Evolutionary conservation across 2,329 filamentous ascomycete species (phyloP).

Genomic region (Fusarium luffae): DNA sequence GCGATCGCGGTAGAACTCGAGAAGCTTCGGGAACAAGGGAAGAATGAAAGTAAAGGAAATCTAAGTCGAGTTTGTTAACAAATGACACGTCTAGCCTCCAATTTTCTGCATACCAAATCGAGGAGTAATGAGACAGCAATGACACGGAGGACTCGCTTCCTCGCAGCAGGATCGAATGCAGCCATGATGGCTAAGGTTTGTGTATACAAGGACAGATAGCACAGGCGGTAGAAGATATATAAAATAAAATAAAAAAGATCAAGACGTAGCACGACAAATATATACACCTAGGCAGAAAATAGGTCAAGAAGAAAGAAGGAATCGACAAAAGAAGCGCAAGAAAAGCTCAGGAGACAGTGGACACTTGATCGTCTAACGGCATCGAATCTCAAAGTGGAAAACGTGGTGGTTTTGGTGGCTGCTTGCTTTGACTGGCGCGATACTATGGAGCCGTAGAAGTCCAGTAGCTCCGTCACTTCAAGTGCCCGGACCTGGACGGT

Average conservation of each 20-base stretch:
- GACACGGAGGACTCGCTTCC: constrained; percentile 86
- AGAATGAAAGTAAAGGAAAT: constrained; percentile 99
- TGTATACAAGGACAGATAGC: constrained; percentile 7
- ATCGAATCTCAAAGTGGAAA: constrained; percentile 28
- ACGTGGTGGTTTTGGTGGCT: constrained; percentile 37
- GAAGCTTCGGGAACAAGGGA: constrained; percentile 91
- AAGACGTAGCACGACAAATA: neutral
- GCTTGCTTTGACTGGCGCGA: constrained; percentile 24
- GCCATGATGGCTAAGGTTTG: constrained; percentile 51
- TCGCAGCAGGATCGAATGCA: constrained; percentile 63
- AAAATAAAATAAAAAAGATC: neutral
- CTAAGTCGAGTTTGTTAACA: constrained; percentile 58
- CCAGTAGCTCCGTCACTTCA: constrained; percentile 20
- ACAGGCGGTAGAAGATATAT: neutral
- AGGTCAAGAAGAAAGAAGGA: neutral
- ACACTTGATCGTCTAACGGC: constrained; percentile 38
- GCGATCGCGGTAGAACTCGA: constrained; percentile 93
- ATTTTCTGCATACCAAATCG: constrained; percentile 73
- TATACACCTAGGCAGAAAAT: neutral
- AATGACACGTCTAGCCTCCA: neutral
- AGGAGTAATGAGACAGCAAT: constrained; percentile 90
- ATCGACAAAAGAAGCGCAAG: constrained; percentile 12
- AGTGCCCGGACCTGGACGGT: constrained; percentile 1
- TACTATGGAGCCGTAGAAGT: neutral
- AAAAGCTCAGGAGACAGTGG: constrained; percentile 37